phyloP scores from a whole-genome alignment of 805 yeast species.

The Nakazawaea anatomiae region DNA sequence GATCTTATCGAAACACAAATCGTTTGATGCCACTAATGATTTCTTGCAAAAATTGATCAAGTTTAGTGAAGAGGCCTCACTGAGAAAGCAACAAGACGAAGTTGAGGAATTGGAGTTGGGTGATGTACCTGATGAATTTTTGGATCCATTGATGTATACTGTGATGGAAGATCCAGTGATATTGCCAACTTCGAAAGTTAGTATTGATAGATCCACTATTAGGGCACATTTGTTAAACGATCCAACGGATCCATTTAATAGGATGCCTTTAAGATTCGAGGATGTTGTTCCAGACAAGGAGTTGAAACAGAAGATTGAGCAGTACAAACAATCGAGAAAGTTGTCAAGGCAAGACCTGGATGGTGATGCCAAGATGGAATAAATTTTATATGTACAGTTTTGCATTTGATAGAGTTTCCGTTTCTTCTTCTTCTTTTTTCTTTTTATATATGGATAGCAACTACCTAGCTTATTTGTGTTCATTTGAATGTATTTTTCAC shows the following conservation, averaged over 20 bases:
- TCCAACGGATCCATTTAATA: conserved; percentile 94
- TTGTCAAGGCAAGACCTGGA: conserved; percentile 16
- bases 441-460: no score
- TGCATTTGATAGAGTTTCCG: no score
- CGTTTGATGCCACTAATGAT: conserved; percentile 44
- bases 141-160: conserved; percentile 96
- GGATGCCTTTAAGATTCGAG: conserved; percentile 84
- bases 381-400: no score
- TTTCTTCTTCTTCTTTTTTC: no score
- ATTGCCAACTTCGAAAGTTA: conserved; percentile 81
- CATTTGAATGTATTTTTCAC: no score
- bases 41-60: conserved; percentile 43
- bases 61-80: conserved; percentile 65
- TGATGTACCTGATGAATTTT: conserved; percentile 92
- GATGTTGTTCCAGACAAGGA: conserved; percentile 80
- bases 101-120: conserved; percentile 85
- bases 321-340: conserved; percentile 45
- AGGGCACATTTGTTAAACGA: conserved; percentile 92
- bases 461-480: no score
- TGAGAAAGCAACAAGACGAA: conserved; percentile 55
- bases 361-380: conserved; percentile 6
- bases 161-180: conserved; percentile 94
- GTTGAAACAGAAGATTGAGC: conserved; percentile 53
- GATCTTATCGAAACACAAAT: conserved; percentile 50
- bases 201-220: conserved; percentile 85